These are phyloP conservation scores for Grosmannia serpens DNA, from an alignment of 2,329 filamentous ascomycete species.

Conservation along the genomic window DNA sequence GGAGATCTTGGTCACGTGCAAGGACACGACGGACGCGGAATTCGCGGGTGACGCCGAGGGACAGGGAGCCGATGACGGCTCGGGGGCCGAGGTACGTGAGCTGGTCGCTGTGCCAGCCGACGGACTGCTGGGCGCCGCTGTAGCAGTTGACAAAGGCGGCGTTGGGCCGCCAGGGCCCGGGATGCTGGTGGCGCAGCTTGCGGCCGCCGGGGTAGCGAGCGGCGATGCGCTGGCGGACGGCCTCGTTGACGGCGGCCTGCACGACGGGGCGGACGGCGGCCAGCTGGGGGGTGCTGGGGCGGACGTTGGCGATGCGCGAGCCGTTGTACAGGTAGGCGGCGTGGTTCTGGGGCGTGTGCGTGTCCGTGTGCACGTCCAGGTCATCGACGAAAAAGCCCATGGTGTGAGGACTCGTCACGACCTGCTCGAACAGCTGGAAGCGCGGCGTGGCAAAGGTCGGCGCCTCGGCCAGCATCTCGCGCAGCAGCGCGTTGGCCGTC, in stretches of 20 bases:
- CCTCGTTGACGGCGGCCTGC: conserved; percentile 62
- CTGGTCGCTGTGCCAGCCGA: conserved; percentile 89
- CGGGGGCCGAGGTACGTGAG: conserved; percentile 86
- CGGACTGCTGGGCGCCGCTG: conserved; percentile 64
- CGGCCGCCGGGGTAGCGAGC: conserved; percentile 54
- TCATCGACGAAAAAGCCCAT: conserved; percentile 71
- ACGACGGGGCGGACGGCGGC: conserved; percentile 57
- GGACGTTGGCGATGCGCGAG: conserved; percentile 59
- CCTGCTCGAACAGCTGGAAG: conserved; percentile 78
- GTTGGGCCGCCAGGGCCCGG: conserved; percentile 68
- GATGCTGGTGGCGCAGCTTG: conserved; percentile 69
- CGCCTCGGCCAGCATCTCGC: conserved; percentile 64
- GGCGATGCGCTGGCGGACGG: conserved; percentile 61
- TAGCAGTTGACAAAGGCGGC: conserved; percentile 95
- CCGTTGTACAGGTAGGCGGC: conserved; percentile 70
- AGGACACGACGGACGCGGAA: conserved; percentile 76
- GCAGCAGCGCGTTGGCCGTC: conserved; percentile 61
- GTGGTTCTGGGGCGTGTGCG: background rate
- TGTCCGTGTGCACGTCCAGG: background rate
- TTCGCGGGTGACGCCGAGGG: conserved; percentile 82
- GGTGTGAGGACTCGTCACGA: conserved; percentile 77
- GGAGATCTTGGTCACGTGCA: conserved; percentile 33
- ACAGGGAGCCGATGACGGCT: conserved; percentile 79
- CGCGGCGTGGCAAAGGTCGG: conserved; percentile 50
- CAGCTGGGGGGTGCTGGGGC: conserved; percentile 65